Evolutionary conservation across 805 yeast species (phyloP), one percentile per base, ranked within the genome.

Genomic region (Metschnikowia arizonensis): DNA sequence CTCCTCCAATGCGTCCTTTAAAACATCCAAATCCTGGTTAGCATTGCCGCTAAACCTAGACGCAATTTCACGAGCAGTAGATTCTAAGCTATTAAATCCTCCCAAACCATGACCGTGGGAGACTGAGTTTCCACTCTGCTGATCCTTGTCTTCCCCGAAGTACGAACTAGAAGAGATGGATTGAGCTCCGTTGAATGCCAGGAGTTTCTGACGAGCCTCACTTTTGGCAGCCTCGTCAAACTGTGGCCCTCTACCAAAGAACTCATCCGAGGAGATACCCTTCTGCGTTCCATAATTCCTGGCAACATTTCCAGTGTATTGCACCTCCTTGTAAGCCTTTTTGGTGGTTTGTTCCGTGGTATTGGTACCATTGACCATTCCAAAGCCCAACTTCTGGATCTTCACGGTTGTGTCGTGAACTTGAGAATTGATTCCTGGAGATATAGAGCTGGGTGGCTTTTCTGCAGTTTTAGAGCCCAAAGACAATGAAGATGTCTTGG

Each of bases 181-280:
- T 37, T 86, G 83, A 1, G 98, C 95, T 45, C 91, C 93, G 48
- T 78, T 79, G 66, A 87, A 93, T 3, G 83, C 70, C 63, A 83
- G 88, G 45, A 93, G 72, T 58, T 93, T 90, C n/a, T 78, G 61
- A 52, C 77, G 76, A 1, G 97, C 97, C 64, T 89, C 97, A 37
- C 75, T 76, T 45, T 84, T 84, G 32, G 87, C 86, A 2, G 73
- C 74, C 53, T 85, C 85, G 58, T 88, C 97, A 59, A 78, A 88
- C 21, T 81, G 70, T 2, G 75, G 76, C 34, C 90, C 91, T 59
- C 96, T 82, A 15, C 97, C 97, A 65, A 93, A 93, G 59, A 79
- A 81, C 69, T 90, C 95, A 66, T 93, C 98, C 1, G 97, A 90
- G 0, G 98, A 93, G 52, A 93, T 93, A 39, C 90, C 96, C 76